Evolutionary conservation across 2,329 filamentous ascomycete genomes (phyloP).

Genomic region (Colletotrichum sp.): DNA sequence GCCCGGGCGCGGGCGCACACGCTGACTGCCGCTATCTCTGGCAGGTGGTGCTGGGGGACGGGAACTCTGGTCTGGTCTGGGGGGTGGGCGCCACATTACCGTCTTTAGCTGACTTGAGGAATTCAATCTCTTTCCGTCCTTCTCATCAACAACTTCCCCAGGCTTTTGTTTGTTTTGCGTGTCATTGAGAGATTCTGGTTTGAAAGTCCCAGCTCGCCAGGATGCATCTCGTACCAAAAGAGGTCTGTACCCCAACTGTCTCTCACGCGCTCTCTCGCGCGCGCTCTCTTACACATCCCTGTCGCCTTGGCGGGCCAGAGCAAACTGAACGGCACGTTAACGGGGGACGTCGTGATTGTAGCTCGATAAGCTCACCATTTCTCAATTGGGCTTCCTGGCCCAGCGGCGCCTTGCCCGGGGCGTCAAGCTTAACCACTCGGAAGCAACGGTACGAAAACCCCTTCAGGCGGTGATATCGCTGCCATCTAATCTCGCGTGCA

Average conservation of each 20-base stretch:
- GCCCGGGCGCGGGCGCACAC: neutral
- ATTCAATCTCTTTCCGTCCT: neutral
- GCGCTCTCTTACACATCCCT: constrained; percentile 17
- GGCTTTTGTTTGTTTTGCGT: neutral
- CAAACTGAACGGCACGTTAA: constrained; percentile 18
- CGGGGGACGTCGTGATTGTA: constrained; percentile 39
- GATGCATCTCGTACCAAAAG: constrained; percentile 55
- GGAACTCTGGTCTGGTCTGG: neutral
- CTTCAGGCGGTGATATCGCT: neutral
- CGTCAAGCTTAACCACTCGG: constrained; percentile 86
- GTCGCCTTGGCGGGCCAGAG: constrained; percentile 3
- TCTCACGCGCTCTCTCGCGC: neutral
- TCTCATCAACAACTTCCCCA: neutral
- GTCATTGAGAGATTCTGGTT: neutral
- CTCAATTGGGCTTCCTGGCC: constrained; percentile 85
- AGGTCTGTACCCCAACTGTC: constrained; percentile 38
- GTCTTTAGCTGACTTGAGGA: neutral
- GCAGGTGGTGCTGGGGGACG: neutral
- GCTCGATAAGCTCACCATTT: constrained; percentile 96
- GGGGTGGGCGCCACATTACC: neutral
- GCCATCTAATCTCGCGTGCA: neutral
- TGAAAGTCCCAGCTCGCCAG: constrained; percentile 1
- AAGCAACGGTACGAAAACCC: constrained; percentile 71
- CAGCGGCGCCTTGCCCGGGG: constrained; percentile 88
- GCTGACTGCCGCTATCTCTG: constrained; percentile 4